Conservation (phyloP, 2,329 filamentous ascomycete genomes). For the Phoma sp. region DNA sequence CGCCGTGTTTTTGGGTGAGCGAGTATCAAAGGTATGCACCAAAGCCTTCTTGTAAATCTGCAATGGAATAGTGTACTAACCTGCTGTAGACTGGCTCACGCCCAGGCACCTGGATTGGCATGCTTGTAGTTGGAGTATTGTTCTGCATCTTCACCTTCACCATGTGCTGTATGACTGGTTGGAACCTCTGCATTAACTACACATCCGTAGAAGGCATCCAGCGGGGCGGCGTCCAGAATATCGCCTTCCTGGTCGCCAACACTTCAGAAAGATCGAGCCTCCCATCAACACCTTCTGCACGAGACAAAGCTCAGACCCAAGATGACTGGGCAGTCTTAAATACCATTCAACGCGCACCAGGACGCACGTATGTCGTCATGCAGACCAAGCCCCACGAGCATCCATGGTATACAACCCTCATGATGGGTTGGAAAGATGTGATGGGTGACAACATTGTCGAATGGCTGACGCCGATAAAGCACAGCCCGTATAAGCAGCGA, state of each 20-base stretch:
- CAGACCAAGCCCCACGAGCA: slow-evolving; percentile 78
- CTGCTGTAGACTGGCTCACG: slow-evolving; percentile 25
- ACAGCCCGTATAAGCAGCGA: slow-evolving; percentile 78
- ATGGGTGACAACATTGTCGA: slow-evolving; percentile 77
- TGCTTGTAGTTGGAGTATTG: slow-evolving; percentile 70
- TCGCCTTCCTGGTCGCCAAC: slow-evolving; percentile 69
- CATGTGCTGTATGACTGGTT: slow-evolving; percentile 77
- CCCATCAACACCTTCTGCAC: slow-evolving; percentile 23
- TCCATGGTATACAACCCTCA: slow-evolving; percentile 78
- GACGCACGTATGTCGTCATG: slow-evolving; percentile 80
- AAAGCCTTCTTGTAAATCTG: not conserved
- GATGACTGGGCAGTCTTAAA: slow-evolving; percentile 33
- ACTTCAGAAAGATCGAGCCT: slow-evolving; percentile 13
- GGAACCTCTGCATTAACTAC: slow-evolving; percentile 74
- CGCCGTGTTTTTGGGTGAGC: slow-evolving; percentile 68
- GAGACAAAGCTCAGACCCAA: slow-evolving; percentile 17
- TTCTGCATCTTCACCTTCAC: slow-evolving; percentile 82
- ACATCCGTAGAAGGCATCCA: slow-evolving; percentile 84
- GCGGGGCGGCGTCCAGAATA: slow-evolving; percentile 67
- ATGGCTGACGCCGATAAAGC: slow-evolving; percentile 80
- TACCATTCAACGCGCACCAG: slow-evolving; percentile 25
- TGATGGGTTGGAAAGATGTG: slow-evolving; percentile 76
- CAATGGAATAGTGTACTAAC: too few species aligned
- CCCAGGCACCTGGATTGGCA: slow-evolving; percentile 64
- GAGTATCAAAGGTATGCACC: slow-evolving; percentile 55